Conservation (phyloP, 495 filamentous ascomycete species). For the Halenospora varia region DNA sequence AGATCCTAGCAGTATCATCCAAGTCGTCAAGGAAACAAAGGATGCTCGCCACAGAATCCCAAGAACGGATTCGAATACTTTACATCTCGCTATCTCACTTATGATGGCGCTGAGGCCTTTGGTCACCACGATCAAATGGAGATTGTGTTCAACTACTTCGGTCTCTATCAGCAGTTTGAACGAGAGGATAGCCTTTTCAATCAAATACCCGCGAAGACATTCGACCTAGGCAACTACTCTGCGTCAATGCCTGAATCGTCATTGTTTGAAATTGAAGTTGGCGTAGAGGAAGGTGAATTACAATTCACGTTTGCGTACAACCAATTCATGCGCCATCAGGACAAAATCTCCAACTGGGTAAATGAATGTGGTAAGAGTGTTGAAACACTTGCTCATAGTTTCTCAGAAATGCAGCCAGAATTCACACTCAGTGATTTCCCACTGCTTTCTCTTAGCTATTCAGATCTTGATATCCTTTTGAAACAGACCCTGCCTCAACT, state of each 20-base stretch:
- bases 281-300: conserved; percentile 55
- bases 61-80: conserved; percentile 41
- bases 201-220: conserved; percentile 41
- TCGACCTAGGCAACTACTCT: conserved; percentile 46
- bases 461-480: conserved; percentile 43
- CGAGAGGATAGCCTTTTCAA: conserved; percentile 57
- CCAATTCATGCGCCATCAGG: conserved; percentile 52
- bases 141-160: conserved; percentile 67
- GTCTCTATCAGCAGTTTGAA: conserved; percentile 60
- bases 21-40: neutral
- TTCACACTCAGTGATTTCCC: conserved; percentile 60
- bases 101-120: neutral
- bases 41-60: conserved; percentile 30
- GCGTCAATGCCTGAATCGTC: conserved; percentile 51
- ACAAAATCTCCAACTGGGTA: conserved; percentile 55
- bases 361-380: conserved; percentile 53
- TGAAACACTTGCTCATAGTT: conserved; percentile 40
- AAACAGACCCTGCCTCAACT: conserved; percentile 48
- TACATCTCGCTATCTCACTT: conserved; percentile 26
- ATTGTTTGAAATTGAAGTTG: conserved; percentile 60
- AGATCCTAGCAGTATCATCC: neutral
- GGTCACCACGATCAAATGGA: conserved; percentile 39
- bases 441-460: conserved; percentile 55
- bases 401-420: conserved; percentile 44
- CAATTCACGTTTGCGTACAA: conserved; percentile 62